Conservation (phyloP, 768 basidiomycete species). For the Podaxis mareebaensis region DNA sequence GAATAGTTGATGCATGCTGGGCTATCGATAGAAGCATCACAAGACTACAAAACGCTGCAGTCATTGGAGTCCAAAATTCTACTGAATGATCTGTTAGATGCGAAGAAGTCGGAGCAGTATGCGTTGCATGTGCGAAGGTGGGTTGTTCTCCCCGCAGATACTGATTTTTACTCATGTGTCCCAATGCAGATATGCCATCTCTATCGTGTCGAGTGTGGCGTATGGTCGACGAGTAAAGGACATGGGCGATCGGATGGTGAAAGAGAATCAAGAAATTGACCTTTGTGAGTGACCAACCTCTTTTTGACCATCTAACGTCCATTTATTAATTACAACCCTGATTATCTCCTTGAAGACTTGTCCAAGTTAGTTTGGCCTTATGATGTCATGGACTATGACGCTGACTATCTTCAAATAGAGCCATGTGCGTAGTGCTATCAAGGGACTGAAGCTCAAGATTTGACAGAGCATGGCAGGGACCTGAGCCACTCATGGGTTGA, state of each 20-base stretch:
- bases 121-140: conserved; percentile 23
- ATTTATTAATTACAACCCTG: not conserved
- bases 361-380: conserved; percentile 3
- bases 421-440: not conserved
- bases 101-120: conserved; percentile 18
- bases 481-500: conserved; percentile 15
- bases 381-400: not conserved
- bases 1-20: conserved; percentile 27
- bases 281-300: conserved; percentile 21
- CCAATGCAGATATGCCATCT: conserved; percentile 24
- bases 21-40: conserved; percentile 26
- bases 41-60: conserved; percentile 26
- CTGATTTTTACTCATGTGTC: conserved; percentile 15
- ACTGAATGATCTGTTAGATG: conserved; percentile 22
- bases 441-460: not conserved
- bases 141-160: not conserved
- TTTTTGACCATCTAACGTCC: not conserved
- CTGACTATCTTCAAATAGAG: not conserved
- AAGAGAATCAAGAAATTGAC: conserved; percentile 24
- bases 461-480: conserved; percentile 11
- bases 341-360: conserved; percentile 13
- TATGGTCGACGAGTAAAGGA: conserved; percentile 27
- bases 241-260: conserved; percentile 24
- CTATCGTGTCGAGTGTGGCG: conserved; percentile 24
- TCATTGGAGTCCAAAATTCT: conserved; percentile 25